These are phyloP conservation scores for Boletus sp. DNA, from an alignment of 768 basidiomycete genomes.

Conservation along the genomic window DNA sequence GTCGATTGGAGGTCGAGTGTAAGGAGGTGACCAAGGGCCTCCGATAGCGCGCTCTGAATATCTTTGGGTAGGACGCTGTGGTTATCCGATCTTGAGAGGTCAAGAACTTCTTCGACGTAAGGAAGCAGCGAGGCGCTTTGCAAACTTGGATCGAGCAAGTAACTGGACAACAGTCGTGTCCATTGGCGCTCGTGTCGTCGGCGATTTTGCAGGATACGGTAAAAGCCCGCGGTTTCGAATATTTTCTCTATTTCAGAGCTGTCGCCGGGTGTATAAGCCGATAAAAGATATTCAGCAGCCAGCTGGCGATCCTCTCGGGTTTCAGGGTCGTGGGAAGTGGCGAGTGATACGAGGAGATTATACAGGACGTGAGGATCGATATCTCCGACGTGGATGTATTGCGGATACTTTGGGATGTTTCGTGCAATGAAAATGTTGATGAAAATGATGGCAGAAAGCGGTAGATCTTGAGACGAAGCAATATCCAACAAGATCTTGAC, in stretches of 20 bases:
- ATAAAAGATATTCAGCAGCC: slow-evolving; percentile 91
- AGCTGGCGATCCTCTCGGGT: slow-evolving; percentile 94
- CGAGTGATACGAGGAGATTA: slow-evolving; percentile 72
- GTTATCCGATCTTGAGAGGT: slow-evolving; percentile 42
- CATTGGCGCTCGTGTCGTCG: slow-evolving; percentile 75
- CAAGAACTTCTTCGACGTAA: slow-evolving; percentile 63
- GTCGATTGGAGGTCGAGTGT: slow-evolving; percentile 60
- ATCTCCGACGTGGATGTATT: slow-evolving; percentile 51
- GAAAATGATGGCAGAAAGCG: slow-evolving; percentile 70
- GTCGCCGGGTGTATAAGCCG: slow-evolving; percentile 85
- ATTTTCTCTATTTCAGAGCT: slow-evolving; percentile 60
- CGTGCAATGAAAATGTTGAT: slow-evolving; percentile 95
- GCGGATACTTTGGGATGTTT: slow-evolving; percentile 95
- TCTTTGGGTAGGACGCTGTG: slow-evolving; percentile 55
- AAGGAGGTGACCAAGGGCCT: slow-evolving; percentile 66
- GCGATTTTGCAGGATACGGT: slow-evolving; percentile 82
- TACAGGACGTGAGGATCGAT: slow-evolving; percentile 69
- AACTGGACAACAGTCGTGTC: slow-evolving; percentile 70
- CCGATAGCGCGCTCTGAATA: slow-evolving; percentile 50
- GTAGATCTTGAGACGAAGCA: slow-evolving; percentile 49
- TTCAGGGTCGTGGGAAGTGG: slow-evolving; percentile 67
- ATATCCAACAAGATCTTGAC: slow-evolving; percentile 85
- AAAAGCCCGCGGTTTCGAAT: slow-evolving; percentile 86
- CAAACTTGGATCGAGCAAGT: slow-evolving; percentile 70
- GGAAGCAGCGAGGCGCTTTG: slow-evolving; percentile 59